Evolutionary conservation across 1,139 yeast species (phyloP), one percentile per base, ranked within the genome.

Genomic region (Lodderomyces elongisporus): DNA sequence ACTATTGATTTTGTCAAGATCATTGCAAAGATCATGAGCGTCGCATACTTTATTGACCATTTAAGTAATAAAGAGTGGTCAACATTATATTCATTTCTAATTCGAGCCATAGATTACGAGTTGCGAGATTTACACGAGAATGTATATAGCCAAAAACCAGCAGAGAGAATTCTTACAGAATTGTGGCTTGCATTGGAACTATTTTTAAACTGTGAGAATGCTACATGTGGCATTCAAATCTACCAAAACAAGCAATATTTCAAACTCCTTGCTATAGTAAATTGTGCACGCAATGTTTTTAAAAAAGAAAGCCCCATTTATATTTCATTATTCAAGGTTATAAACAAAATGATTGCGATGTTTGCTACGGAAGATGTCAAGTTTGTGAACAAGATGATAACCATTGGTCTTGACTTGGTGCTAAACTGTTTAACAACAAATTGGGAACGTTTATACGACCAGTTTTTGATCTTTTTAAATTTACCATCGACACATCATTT

Each of bases 11-110:
- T 70, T 27, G 43, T 60, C 2, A 52, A 54, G 13, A 45, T 62
- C 0, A 25, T 71, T 2, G 44, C 51, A 14, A 35, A 44, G 2
- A 43, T 71, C 2, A 40, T 70, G 6, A 43, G 46, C 5, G 43
- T 54, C 28, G 56, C 52, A 20, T 58, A 48, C 30, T 66, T 73
- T 38, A 57, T 57, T 37, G 70, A 66, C 25, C 74, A 71, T 44
- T 44, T 73, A 6, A 48, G 55, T 21, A 36, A 40, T 3, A 44
- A 41, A 2, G 63, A 60, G 13, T 68, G 74, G 66, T 29, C 33
- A 7, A 43, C 40, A 3, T 45, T 63, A 3, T 47, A 53, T 22
- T 41, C 41, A 1, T 54, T 54, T 21, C 36, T 62, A 4, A 31
- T 62, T 4, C 43, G 48, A 13, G 24, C 34, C 3, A 33, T 37